Conservation (phyloP, 2,329 filamentous ascomycete genomes). For the Aspergillus pseudonomiae region DNA sequence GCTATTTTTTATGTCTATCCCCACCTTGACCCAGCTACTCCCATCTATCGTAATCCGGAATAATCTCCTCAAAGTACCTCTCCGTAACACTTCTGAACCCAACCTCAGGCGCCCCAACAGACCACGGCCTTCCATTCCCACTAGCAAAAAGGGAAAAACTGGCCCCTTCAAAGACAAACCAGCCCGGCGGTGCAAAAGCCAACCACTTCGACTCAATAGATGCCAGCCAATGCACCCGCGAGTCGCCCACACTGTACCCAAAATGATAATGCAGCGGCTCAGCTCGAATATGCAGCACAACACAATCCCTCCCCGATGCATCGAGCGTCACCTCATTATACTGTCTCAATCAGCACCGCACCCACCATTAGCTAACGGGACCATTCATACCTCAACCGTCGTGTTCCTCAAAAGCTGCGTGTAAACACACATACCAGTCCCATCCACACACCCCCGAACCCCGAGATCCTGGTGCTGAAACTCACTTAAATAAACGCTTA, state of each 20-base stretch:
- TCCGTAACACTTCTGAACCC: constrained; percentile 5
- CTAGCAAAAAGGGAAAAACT: constrained; percentile 11
- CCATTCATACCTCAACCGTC: neutral
- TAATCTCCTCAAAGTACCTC: constrained; percentile 7
- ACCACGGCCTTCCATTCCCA: constrained; percentile 9
- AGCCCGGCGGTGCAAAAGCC: neutral
- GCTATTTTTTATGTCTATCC: rapidly evolving
- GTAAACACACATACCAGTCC: constrained; percentile 4
- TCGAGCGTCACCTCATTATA: neutral
- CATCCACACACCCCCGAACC: neutral
- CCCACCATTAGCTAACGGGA: neutral
- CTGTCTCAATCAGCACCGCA: neutral
- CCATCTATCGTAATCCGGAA: neutral
- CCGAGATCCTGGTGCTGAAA: constrained; percentile 6
- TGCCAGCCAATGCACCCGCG: neutral
- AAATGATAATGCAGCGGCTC: neutral
- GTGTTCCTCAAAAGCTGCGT: neutral
- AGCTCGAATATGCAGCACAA: neutral
- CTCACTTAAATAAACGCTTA: constrained; percentile 6
- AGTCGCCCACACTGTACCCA: neutral
- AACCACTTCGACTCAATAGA: neutral
- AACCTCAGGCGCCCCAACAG: constrained; percentile 3
- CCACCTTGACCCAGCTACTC: neutral
- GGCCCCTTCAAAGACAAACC: constrained; percentile 2
- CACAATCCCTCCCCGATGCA: neutral